These are phyloP conservation scores for Mycena rebaudengoi DNA, from an alignment of 768 basidiomycete species.

Conservation along the genomic window DNA sequence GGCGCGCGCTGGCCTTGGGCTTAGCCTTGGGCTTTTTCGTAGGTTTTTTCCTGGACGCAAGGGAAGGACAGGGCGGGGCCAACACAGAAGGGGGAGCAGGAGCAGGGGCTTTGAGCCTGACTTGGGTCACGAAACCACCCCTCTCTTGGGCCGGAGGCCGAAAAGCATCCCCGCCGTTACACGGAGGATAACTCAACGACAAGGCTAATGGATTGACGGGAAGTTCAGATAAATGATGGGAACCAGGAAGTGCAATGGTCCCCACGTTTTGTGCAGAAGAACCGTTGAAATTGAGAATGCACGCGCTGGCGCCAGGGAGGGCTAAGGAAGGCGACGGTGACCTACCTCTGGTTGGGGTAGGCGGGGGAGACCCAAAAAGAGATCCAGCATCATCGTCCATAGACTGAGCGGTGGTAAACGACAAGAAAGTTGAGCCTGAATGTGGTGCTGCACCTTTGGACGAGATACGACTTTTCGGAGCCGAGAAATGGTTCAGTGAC, in stretches of 20 bases:
- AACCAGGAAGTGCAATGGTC: slow-evolving; percentile 98
- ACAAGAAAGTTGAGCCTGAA: not conserved
- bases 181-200: slow-evolving; percentile 53
- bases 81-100: slow-evolving; percentile 28
- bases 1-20: slow-evolving; percentile 50
- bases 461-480: slow-evolving; percentile 8
- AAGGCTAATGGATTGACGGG: slow-evolving; percentile 82
- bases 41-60: slow-evolving; percentile 47
- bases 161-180: slow-evolving; percentile 37
- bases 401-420: slow-evolving; percentile 11
- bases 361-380: slow-evolving; percentile 84
- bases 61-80: slow-evolving; percentile 28
- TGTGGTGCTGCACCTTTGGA: slow-evolving; percentile 5
- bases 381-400: slow-evolving; percentile 67
- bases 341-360: slow-evolving; percentile 78
- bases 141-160: slow-evolving; percentile 47
- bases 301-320: slow-evolving; percentile 52
- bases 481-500: slow-evolving; percentile 7
- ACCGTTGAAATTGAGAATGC: slow-evolving; percentile 19
- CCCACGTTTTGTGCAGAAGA: slow-evolving; percentile 85
- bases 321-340: slow-evolving; percentile 70
- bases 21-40: slow-evolving; percentile 40
- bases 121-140: slow-evolving; percentile 11
- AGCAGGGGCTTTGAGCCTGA: slow-evolving; percentile 14
- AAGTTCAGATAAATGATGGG: slow-evolving; percentile 89